phyloP scores from a whole-genome alignment of 176 grass and related monocot species.

The Tillandsia fasciculata region DNA sequence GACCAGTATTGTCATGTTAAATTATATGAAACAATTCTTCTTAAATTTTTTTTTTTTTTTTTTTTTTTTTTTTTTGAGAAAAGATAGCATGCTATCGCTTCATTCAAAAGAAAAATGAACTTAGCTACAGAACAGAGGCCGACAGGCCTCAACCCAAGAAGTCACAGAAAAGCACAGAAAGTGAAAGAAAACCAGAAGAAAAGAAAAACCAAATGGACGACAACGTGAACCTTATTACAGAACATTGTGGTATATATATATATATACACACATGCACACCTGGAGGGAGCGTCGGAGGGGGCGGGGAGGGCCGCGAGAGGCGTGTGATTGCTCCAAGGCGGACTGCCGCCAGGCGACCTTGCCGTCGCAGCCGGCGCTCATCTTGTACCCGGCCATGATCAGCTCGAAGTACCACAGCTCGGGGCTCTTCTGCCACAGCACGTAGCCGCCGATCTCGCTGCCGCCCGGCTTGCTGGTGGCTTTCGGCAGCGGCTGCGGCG shows the following conservation, averaged over 20 bases:
- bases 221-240: too few species aligned
- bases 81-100: too few species aligned
- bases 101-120: too few species aligned
- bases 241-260: neutral
- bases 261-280: conserved; percentile 10
- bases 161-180: too few species aligned
- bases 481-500: neutral
- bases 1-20: neutral
- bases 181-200: too few species aligned
- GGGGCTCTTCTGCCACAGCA: conserved; percentile 92
- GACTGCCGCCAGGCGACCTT: conserved; percentile 88
- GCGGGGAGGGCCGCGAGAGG: conserved; percentile 52
- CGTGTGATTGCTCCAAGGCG: conserved; percentile 42
- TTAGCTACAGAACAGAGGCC: too few species aligned
- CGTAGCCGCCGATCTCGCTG: conserved; percentile 73
- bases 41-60: too few species aligned
- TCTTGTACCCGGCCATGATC: conserved; percentile 87
- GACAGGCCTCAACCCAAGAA: too few species aligned
- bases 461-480: conserved; percentile 35
- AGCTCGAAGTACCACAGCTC: conserved; percentile 96
- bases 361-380: conserved; percentile 73
- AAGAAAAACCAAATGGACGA: too few species aligned
- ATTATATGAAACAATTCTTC: neutral
- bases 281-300: conserved; percentile 92
- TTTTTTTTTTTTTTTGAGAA: too few species aligned